A percentile compares a stretch with the other conserved stretches of the same genome.
Evolutionary conservation across 2,329 filamentous ascomycete species (phyloP).

Genomic region (Aspergillus phoenicis): DNA sequence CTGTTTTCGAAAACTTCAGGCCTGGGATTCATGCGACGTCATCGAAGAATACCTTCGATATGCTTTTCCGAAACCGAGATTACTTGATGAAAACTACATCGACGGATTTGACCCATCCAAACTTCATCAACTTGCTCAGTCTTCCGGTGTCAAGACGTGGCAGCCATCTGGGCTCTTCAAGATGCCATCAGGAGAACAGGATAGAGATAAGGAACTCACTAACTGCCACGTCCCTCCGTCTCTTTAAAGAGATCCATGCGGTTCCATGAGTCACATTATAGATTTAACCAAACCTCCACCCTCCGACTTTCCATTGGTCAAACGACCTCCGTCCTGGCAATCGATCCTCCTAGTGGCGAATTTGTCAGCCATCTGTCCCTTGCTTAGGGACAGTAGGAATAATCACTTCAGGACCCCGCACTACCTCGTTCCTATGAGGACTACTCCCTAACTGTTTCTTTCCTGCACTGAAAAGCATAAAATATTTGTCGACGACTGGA

Average conservation of each 20-base stretch:
- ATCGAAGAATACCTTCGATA: conserved; percentile 74
- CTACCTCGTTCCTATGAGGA: not conserved
- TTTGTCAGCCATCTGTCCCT: not conserved
- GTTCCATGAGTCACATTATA: not conserved
- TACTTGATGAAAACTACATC: conserved; percentile 35
- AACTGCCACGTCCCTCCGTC: conserved; percentile 13
- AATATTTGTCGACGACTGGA: not conserved
- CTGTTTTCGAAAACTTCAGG: conserved; percentile 71
- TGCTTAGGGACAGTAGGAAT: not conserved
- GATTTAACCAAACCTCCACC: not conserved
- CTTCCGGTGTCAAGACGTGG: conserved; percentile 24
- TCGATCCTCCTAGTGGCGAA: not conserved
- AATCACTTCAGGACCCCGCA: not conserved
- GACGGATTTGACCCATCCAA: conserved; percentile 27
- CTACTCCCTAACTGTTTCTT: not conserved
- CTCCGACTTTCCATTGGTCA: not conserved
- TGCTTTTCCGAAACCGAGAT: conserved; percentile 53
- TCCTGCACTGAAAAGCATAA: not conserved
- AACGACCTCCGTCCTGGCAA: not conserved
- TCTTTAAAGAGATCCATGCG: not conserved
- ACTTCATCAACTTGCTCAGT: conserved; percentile 22
- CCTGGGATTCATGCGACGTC: conserved; percentile 65
- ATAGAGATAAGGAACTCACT: conserved; percentile 11
- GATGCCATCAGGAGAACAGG: not conserved
- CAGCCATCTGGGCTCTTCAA: conserved; percentile 8